Evolutionary conservation across 768 basidiomycete genomes (phyloP).

Genomic region (Glaciozyma antarctica): DNA sequence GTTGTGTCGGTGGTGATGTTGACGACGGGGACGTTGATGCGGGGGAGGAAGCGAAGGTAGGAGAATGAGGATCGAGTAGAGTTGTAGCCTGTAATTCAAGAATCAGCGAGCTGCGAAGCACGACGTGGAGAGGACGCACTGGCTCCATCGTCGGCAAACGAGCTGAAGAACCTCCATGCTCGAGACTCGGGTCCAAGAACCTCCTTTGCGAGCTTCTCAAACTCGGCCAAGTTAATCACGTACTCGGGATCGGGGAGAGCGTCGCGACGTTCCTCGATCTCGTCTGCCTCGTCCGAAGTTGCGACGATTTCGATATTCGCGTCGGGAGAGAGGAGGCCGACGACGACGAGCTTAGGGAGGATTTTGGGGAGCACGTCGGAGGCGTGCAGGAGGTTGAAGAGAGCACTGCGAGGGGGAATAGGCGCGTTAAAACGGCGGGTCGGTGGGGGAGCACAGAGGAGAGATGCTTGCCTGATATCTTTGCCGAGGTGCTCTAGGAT

Average conservation of each 20-base stretch:
- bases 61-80: not conserved
- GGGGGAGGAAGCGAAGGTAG: conserved; percentile 27
- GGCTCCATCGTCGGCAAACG: conserved; percentile 13
- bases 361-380: conserved; percentile 1
- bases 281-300: conserved; percentile 3
- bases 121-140: not conserved
- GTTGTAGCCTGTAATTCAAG: conserved; percentile 1
- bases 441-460: not conserved
- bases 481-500: conserved; percentile 10
- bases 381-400: conserved; percentile 20
- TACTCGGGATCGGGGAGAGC: not conserved
- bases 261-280: conserved; percentile 11
- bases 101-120: not conserved
- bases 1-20: conserved; percentile 38
- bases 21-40: conserved; percentile 31
- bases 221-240: conserved; percentile 21
- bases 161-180: conserved; percentile 14
- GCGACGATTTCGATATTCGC: conserved; percentile 9
- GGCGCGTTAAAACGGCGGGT: not conserved
- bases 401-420: not conserved
- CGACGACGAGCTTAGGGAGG: not conserved
- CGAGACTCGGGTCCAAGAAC: conserved; percentile 11
- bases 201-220: conserved; percentile 17
- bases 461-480: conserved; percentile 10
- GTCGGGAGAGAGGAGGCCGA: conserved; percentile 9